Evolutionary conservation across 768 basidiomycete genomes (phyloP).

Genomic region (Leccinum arenicola): DNA sequence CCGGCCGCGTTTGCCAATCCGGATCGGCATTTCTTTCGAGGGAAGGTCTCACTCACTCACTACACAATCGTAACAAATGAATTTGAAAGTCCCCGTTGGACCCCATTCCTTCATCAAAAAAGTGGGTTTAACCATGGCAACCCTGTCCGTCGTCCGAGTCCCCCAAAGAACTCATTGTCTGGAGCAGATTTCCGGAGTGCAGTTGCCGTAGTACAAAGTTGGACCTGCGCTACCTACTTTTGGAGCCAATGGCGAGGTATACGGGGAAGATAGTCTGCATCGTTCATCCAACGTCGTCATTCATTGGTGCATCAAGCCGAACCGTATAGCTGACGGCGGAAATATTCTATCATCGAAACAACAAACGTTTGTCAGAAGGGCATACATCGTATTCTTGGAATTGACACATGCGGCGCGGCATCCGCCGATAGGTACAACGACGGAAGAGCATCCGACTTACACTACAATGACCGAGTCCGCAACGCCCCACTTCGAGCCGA

Average conservation of each 20-base stretch:
- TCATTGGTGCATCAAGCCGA: not conserved
- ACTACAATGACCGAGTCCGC: not conserved
- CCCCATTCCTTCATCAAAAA: not conserved
- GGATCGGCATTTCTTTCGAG: not conserved
- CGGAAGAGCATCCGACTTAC: not conserved
- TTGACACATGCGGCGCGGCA: not conserved
- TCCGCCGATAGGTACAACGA: slow-evolving; percentile 6
- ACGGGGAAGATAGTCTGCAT: not conserved
- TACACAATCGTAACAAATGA: not conserved
- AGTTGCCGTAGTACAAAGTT: not conserved
- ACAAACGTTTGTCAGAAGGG: not conserved
- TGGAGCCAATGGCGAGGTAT: not conserved
- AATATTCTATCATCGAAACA: not conserved
- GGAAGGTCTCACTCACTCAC: not conserved
- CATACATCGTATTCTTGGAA: slow-evolving; percentile 6
- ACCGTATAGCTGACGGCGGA: not conserved
- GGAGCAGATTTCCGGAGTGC: not conserved
- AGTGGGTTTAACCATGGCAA: not conserved
- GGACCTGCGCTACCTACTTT: not conserved
- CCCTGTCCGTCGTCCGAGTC: not conserved
- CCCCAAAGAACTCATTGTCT: not conserved
- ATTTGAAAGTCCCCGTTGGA: slow-evolving; percentile 1
- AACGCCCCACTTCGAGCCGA: not conserved
- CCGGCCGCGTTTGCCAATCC: slow-evolving; percentile 7
- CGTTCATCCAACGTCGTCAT: not conserved